A percentile compares a stretch with the other conserved stretches of the same genome.
These are phyloP conservation scores for Penicillium cosmopolitanum DNA, from an alignment of 495 filamentous ascomycete species.

Conservation along the genomic window DNA sequence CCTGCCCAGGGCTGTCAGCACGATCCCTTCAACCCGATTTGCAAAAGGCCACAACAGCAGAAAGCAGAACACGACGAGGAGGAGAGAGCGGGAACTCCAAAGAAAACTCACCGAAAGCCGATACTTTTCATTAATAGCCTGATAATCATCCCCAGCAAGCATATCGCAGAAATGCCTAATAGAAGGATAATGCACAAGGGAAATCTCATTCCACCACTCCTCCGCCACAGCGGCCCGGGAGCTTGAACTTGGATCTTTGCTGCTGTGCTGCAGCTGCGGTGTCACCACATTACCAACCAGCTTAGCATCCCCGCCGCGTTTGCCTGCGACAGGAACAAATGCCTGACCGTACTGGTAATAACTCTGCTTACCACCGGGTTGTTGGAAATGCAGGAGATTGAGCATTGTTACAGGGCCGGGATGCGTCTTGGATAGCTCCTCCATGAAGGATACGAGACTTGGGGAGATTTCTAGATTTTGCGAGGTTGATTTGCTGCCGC, in stretches of 20 bases:
- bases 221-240: not conserved
- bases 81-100: not conserved
- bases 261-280: conserved; percentile 19
- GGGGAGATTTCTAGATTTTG: conserved; percentile 59
- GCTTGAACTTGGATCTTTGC: conserved; percentile 19
- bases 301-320: conserved; percentile 62
- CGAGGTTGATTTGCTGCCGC: conserved; percentile 35
- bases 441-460: conserved; percentile 56
- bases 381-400: conserved; percentile 66
- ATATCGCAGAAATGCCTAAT: conserved; percentile 67
- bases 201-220: conserved; percentile 59
- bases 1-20: conserved; percentile 20
- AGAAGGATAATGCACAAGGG: conserved; percentile 68
- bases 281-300: conserved; percentile 62
- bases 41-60: not conserved
- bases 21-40: conserved; percentile 3
- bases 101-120: conserved; percentile 46
- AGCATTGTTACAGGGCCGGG: conserved; percentile 64
- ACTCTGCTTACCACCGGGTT: conserved; percentile 49
- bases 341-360: conserved; percentile 63
- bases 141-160: conserved; percentile 65
- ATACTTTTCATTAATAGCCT: conserved; percentile 61
- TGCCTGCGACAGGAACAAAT: conserved; percentile 58
- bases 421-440: conserved; percentile 27
- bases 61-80: not conserved